A percentile compares a stretch with the other conserved stretches of the same genome.
These are phyloP conservation scores for Solanum paucissectum DNA, from an alignment of 257 asterid species.

Conservation along the genomic window DNA sequence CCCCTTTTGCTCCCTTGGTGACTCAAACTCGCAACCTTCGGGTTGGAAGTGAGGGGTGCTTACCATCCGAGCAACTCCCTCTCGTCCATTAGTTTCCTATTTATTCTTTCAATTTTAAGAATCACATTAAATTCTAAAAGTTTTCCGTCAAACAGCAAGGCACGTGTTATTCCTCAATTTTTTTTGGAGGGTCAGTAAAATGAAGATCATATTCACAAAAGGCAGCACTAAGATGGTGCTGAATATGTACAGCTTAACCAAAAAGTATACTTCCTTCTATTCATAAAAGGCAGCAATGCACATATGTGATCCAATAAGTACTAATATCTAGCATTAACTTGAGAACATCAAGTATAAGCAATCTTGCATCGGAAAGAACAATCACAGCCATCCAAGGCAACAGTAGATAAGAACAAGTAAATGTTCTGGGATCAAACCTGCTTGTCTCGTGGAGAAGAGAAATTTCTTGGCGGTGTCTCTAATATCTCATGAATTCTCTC, in stretches of 20 bases:
- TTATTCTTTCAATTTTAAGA: neutral
- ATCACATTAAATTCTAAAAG: neutral
- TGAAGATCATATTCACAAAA: neutral
- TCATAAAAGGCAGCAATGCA: neutral
- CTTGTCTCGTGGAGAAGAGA: constrained; percentile 10
- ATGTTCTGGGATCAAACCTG: constrained; percentile 24
- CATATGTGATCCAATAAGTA: neutral
- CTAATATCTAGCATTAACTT: neutral
- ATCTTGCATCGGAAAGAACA: constrained; percentile 1
- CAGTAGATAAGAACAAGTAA: neutral
- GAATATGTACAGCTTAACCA: neutral
- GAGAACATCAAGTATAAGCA: neutral
- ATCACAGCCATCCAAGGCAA: neutral
- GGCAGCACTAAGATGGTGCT: neutral
- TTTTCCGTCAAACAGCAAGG: neutral
- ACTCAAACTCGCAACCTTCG: too few relatives aligned
- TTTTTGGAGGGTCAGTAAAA: neutral
- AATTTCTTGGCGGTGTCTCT: constrained; percentile 22
- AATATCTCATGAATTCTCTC: constrained; percentile 22
- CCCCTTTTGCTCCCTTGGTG: too few relatives aligned
- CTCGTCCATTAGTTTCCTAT: neutral
- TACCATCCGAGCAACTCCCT: too few relatives aligned
- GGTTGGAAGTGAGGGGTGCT: too few relatives aligned
- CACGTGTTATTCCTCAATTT: neutral
- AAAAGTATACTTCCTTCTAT: neutral